Evolutionary conservation across 1,139 yeast genomes (phyloP), one percentile per base, ranked within the genome.

Genomic region (Ogataea hybrid): DNA sequence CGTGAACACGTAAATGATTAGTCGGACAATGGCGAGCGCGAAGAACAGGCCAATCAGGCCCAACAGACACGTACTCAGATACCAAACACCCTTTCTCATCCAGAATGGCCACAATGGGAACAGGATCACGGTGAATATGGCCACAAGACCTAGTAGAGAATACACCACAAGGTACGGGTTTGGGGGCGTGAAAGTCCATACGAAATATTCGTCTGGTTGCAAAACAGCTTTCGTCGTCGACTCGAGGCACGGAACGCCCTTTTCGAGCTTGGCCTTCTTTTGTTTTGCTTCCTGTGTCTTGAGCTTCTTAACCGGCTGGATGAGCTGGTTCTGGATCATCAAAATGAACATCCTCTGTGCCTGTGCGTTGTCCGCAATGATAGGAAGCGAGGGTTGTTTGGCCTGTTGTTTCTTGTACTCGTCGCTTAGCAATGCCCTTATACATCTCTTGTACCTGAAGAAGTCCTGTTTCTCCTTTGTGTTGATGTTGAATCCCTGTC

Each of bases 51-150:
- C 92, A 42, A 94, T 72, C 39, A 92, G 65, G 0, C 87, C 92
- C 52, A 94, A 67, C 43, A 83, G 67, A 3, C 77, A 84, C 75
- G 90, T 78, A 25, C 96, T 86, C 44, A 88, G 62, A 63, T 88
- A 92, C 86, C 96, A 92, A 28, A 88, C 96, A 28, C 95, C 95
- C 42, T 75, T 74, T 62, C 95, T 84, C 94, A 92, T 81, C 64
- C 81, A 78, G 37, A 72, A 61, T 17, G 99, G 99, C 99, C 99
- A 92, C 57, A 92, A 75, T 49, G 98, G 99, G 80, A 88, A 94
- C 58, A 92, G 73, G 28, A 92, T 87, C 33, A 89, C 67, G 2
- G 87, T 76, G 55, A 92, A 81, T 9, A 89, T 79, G 17, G 75
- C 89, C 10, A 70, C 73, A 31, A 90, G 68, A 28, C 85, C 75